phyloP scores from a whole-genome alignment of 2,329 filamentous ascomycete species.

The Decorospora gaudefroyi region DNA sequence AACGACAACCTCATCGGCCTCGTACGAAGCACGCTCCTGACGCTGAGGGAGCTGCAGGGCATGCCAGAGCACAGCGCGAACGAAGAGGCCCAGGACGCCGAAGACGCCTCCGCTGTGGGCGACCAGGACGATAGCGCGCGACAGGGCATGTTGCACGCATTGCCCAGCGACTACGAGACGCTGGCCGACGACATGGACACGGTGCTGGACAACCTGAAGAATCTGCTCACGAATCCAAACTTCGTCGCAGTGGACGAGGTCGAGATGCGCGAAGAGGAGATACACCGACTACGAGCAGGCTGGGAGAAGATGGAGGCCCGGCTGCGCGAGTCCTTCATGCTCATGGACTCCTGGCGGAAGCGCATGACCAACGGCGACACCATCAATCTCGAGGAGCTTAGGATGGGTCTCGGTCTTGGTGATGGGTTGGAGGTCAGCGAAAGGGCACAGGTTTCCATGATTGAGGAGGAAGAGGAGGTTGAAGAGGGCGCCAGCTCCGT shows the following conservation, averaged over 20 bases:
- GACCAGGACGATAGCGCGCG: constrained; percentile 41
- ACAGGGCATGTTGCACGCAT: constrained; percentile 49
- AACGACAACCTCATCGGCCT: constrained; percentile 81
- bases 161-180: constrained; percentile 67
- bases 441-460: constrained; percentile 36
- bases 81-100: constrained; percentile 32
- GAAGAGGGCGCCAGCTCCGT: constrained; percentile 35
- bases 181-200: constrained; percentile 74
- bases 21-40: constrained; percentile 71
- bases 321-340: constrained; percentile 84
- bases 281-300: constrained; percentile 76
- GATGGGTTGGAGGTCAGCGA: constrained; percentile 50
- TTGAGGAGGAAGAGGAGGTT: constrained; percentile 30
- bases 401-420: constrained; percentile 65
- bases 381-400: constrained; percentile 64
- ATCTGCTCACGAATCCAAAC: constrained; percentile 88
- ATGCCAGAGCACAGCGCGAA: constrained; percentile 48
- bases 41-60: constrained; percentile 68
- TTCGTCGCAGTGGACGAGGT: constrained; percentile 97
- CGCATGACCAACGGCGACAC: constrained; percentile 73
- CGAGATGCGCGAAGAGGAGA: constrained; percentile 88
- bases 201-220: constrained; percentile 79
- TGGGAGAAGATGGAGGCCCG: constrained; percentile 93
- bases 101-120: constrained; percentile 33
- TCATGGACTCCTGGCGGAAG: constrained; percentile 92